Conservation (phyloP, 768 basidiomycete species). For the Auricularia sp. region DNA sequence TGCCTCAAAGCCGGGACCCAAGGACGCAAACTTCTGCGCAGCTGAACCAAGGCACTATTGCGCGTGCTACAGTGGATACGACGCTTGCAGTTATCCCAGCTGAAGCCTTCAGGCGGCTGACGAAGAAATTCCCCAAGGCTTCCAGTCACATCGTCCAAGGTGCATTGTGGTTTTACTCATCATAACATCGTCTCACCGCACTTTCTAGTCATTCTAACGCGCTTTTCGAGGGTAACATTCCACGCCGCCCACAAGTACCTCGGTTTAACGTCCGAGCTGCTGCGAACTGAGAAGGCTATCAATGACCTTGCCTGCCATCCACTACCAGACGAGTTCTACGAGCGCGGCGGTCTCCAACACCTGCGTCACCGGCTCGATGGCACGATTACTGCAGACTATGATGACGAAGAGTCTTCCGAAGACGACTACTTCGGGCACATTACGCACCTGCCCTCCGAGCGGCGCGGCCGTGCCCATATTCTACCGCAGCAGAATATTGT, state of each 20-base stretch:
- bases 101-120: constrained; percentile 87
- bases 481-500: not conserved
- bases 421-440: constrained; percentile 41
- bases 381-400: constrained; percentile 25
- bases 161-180: constrained; percentile 15
- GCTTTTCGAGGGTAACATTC: constrained; percentile 95
- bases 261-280: constrained; percentile 87
- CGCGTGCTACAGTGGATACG: constrained; percentile 87
- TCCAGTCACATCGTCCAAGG: constrained; percentile 95
- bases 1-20: not conserved
- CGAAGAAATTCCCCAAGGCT: constrained; percentile 94
- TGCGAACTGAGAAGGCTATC: constrained; percentile 93
- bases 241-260: constrained; percentile 95
- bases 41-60: constrained; percentile 63
- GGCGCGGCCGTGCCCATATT: not conserved
- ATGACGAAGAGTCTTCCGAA: constrained; percentile 31
- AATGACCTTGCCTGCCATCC: constrained; percentile 97
- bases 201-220: constrained; percentile 73
- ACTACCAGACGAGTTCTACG: constrained; percentile 82
- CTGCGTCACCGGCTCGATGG: constrained; percentile 86
- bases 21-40: not conserved
- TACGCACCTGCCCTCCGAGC: not conserved
- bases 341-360: constrained; percentile 80
- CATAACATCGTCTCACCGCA: not conserved
- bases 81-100: constrained; percentile 98